Evolutionary conservation across 495 filamentous ascomycete species (phyloP).

Genomic region (Xylaria curta): DNA sequence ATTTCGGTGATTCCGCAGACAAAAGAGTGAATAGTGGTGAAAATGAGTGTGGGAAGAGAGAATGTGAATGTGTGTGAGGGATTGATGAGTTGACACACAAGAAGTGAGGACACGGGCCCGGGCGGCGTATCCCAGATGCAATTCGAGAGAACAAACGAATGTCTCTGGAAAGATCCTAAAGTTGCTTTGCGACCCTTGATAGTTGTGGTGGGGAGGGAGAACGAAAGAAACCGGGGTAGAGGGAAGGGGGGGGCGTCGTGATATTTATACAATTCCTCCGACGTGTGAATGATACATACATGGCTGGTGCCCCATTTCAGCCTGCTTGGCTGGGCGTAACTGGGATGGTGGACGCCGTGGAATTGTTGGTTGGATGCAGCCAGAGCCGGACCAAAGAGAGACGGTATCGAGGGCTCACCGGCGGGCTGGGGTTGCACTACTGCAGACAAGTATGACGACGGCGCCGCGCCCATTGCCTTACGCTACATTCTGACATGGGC

Average conservation of each 20-base stretch:
- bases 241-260: constrained; percentile 35
- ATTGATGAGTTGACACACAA: constrained; percentile 52
- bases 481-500: neutral
- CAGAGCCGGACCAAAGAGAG: constrained; percentile 18
- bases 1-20: constrained; percentile 29
- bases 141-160: constrained; percentile 43
- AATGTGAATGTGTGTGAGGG: constrained; percentile 28
- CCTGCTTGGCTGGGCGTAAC: constrained; percentile 24
- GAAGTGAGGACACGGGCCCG: constrained; percentile 56
- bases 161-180: constrained; percentile 51
- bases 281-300: neutral
- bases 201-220: constrained; percentile 54
- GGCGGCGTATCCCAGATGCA: constrained; percentile 50
- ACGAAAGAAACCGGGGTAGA: constrained; percentile 38
- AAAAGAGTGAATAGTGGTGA: constrained; percentile 26
- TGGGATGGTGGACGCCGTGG: constrained; percentile 15
- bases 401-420: constrained; percentile 6
- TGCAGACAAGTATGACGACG: constrained; percentile 21
- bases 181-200: constrained; percentile 58
- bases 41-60: constrained; percentile 33
- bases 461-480: constrained; percentile 5
- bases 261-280: constrained; percentile 49
- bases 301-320: constrained; percentile 13
- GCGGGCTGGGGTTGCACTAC: constrained; percentile 21
- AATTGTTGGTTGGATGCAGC: constrained; percentile 11